A percentile compares a stretch with the other conserved stretches of the same genome.
These are phyloP conservation scores for Spergularia marina DNA, from an alignment of 148 eudicot species.

Conservation along the genomic window DNA sequence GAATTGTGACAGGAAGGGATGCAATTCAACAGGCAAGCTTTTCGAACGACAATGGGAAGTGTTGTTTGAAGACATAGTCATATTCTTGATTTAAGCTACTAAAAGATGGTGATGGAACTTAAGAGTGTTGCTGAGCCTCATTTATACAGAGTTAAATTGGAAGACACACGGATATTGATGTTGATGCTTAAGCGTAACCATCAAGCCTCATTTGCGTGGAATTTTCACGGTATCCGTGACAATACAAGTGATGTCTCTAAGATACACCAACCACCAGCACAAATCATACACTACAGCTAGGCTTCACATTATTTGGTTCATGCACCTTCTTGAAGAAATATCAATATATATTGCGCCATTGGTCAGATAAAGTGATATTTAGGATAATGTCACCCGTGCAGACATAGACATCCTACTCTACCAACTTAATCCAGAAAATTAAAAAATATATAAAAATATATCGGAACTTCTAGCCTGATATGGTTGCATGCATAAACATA, in stretches of 20 bases:
- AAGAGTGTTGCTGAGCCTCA: background rate
- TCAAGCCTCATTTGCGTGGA: background rate
- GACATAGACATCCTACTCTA: background rate
- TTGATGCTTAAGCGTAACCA: background rate
- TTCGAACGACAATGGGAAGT: slow-evolving; percentile 11
- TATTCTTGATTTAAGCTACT: background rate
- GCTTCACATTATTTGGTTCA: slow-evolving; percentile 12
- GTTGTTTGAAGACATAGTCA: background rate
- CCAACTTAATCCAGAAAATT: background rate
- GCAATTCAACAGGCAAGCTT: slow-evolving; percentile 4
- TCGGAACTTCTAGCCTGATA: background rate
- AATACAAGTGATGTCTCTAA: slow-evolving; percentile 9
- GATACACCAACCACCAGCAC: background rate
- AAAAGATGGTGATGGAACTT: background rate
- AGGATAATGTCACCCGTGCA: background rate
- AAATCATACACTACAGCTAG: background rate
- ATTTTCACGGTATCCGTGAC: slow-evolving; percentile 6
- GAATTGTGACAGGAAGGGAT: slow-evolving; percentile 1
- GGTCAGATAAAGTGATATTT: background rate
- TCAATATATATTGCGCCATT: too few species aligned
- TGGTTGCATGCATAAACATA: background rate
- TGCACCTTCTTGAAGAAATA: slow-evolving; percentile 8
- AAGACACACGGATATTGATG: background rate
- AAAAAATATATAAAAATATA: background rate
- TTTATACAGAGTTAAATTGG: background rate